phyloP scores from a whole-genome alignment of 192 early-diverging fungal genomes.

The Coemansia sp. region DNA sequence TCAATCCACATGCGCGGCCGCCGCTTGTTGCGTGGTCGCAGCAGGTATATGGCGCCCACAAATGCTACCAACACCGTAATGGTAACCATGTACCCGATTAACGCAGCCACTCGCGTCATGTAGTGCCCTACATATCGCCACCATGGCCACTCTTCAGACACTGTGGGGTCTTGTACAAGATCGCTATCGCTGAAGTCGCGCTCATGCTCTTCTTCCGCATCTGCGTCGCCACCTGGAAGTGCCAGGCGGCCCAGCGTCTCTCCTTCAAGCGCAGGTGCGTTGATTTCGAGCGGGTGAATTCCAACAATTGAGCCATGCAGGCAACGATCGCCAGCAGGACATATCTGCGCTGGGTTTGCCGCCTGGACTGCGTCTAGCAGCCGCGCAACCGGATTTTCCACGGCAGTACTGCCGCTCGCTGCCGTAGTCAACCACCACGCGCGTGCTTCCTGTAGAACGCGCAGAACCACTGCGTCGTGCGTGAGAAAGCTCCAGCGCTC shows the following conservation, averaged over 20 bases:
- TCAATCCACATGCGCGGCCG: conserved; percentile 52
- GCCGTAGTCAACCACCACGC: conserved; percentile 32
- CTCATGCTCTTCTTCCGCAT: conserved; percentile 1
- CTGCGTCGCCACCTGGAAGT: conserved; percentile 1
- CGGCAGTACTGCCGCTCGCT: conserved; percentile 4
- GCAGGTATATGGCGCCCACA: conserved; percentile 36
- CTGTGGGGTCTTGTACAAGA: background rate
- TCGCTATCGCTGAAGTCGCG: background rate
- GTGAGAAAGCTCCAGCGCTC: conserved; percentile 47
- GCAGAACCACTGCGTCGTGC: conserved; percentile 36
- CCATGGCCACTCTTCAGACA: conserved; percentile 36
- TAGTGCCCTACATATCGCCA: conserved; percentile 52
- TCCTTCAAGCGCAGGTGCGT: conserved; percentile 22
- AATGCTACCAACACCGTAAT: conserved; percentile 34
- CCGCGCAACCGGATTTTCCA: conserved; percentile 28
- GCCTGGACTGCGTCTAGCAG: conserved; percentile 22
- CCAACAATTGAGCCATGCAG: conserved; percentile 27
- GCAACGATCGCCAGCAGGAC: conserved; percentile 19
- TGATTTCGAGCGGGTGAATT: conserved; percentile 25
- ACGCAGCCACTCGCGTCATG: conserved; percentile 41
- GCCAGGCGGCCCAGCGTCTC: conserved; percentile 20
- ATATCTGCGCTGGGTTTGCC: conserved; percentile 4
- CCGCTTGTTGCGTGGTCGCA: conserved; percentile 46
- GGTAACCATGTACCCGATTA: conserved; percentile 41
- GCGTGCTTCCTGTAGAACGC: conserved; percentile 45